Conservation (phyloP, 257 asterid species). For the Verbascum thapsus region DNA sequence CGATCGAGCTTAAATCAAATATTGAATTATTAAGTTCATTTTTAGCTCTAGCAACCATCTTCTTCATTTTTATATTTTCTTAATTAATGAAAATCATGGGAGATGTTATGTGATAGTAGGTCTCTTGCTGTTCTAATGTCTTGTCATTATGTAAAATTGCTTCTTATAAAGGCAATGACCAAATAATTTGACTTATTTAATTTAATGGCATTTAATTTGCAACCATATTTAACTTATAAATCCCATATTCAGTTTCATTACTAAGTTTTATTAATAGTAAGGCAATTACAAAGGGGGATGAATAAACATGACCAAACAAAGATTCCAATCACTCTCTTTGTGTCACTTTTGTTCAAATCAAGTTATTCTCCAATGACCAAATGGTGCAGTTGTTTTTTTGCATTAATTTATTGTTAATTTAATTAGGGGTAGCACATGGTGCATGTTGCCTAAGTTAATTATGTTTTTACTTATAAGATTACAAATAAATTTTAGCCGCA, state of each 20-base stretch:
- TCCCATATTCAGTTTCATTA: neutral
- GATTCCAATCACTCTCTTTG: conserved; percentile 36
- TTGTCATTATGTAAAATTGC: too few species aligned
- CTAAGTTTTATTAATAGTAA: neutral
- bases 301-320: conserved; percentile 23
- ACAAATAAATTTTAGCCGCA: conserved; percentile 9
- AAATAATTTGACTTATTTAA: too few species aligned
- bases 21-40: too few species aligned
- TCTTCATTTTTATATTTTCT: too few species aligned
- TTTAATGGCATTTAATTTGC: too few species aligned
- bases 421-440: conserved; percentile 51
- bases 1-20: too few species aligned
- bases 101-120: too few species aligned
- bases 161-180: too few species aligned
- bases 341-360: conserved; percentile 33
- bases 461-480: conserved; percentile 20
- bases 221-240: too few species aligned
- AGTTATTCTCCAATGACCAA: conserved; percentile 39
- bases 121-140: too few species aligned
- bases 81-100: neutral
- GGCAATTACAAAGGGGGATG: conserved; percentile 21
- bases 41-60: too few species aligned
- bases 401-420: conserved; percentile 18
- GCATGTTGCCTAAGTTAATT: conserved; percentile 24
- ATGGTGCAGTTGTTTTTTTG: conserved; percentile 30